Evolutionary conservation across 139 green algal species (phyloP), one percentile per base, ranked within the genome.

Genomic region (Chloropicon primus): DNA sequence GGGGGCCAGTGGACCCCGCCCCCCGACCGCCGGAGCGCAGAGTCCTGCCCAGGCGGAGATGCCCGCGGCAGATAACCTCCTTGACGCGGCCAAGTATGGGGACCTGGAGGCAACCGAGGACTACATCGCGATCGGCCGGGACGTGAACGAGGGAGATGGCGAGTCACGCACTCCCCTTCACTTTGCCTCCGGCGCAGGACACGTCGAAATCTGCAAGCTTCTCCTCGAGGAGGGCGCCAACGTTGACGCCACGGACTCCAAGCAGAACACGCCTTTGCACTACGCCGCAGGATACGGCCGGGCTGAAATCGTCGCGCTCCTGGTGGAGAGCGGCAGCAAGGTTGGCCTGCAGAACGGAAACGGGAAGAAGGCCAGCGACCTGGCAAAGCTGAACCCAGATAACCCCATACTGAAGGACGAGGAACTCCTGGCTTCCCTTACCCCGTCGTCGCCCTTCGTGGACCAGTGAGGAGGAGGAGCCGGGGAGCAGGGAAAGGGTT

Each of bases 121-220:
- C 82, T 96, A 94, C 79, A 85, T 96, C 17, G 91, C 91, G 17
- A 90, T 97, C 22, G 91, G 91, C 22, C 94, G 96, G 84, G 88
- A 91, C 73, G 80, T 89, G 21, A 87, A 88, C 78, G 80, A 83
- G 74, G 27, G 22, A 1, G 92, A 96, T 80, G 73, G 72, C 1
- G 85, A 94, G 74, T 76, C 76, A 1, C 85, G 93, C 28, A 92
- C 85, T 1, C 85, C 92, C 1, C 82, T 97, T 81, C 92, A 96
- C 78, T 96, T 88, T 72, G 88, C 91, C 0, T 88, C 85, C 0
- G 89, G 41, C 10, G 41, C 41, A 17, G 41, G 76, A 41, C 1
- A 72, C 2, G 80, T 80, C 5, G 76, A 27, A 0, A 21, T 80
- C 3, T 78, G 82, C n/a, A 27, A 54, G 0, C 26, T 74, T 26